These are phyloP conservation scores for Pistacia atlantica DNA, from an alignment of 345 rosid species.

Conservation along the genomic window DNA sequence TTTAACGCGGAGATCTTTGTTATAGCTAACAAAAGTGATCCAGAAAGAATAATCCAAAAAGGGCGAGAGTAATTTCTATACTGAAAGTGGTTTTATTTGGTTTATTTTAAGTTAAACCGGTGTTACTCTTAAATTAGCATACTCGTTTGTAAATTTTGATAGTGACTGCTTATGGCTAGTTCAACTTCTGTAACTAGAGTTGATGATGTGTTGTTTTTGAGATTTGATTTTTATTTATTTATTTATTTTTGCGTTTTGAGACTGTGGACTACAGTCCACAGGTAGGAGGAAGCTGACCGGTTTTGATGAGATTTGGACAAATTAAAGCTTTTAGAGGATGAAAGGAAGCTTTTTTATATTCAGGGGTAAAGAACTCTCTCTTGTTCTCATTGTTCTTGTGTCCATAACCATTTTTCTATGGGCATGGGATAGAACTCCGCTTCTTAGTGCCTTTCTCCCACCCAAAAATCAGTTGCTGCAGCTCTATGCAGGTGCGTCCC, in stretches of 20 bases:
- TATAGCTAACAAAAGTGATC: background rate
- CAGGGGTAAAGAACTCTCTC: constrained; percentile 50
- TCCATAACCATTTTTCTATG: constrained; percentile 56
- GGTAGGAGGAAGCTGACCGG: background rate
- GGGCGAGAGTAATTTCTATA: background rate
- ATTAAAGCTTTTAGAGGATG: constrained; percentile 46
- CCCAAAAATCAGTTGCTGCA: constrained; percentile 42
- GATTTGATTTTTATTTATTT: background rate
- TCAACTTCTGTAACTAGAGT: background rate
- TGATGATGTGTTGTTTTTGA: background rate
- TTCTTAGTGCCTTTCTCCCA: constrained; percentile 48
- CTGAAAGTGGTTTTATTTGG: background rate
- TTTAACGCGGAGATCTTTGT: background rate
- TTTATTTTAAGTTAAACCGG: background rate
- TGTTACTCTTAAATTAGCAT: background rate
- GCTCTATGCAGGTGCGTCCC: constrained; percentile 49
- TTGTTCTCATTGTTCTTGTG: constrained; percentile 56
- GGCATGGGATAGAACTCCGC: constrained; percentile 62
- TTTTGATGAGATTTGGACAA: constrained; percentile 17
- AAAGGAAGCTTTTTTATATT: constrained; percentile 47
- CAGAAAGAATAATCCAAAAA: background rate
- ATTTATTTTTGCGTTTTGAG: background rate
- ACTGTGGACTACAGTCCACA: background rate
- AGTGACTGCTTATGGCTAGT: background rate
- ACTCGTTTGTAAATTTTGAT: background rate